Evolutionary conservation across 1,284 basidiomycete genomes (phyloP).

Genomic region (Rhodotorula sp.): DNA sequence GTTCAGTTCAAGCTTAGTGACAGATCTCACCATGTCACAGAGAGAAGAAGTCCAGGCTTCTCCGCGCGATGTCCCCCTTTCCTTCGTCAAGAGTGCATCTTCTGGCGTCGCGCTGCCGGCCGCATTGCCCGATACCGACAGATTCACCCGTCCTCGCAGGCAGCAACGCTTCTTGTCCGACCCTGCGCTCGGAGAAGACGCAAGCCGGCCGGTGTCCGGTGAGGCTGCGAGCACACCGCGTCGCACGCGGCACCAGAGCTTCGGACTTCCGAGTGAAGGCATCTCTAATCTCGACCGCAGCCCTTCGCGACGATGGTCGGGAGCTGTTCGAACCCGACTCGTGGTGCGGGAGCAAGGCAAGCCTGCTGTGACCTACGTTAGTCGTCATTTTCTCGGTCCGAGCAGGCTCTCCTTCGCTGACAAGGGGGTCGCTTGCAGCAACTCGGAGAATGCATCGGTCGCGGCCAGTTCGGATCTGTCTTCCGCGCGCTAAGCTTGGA

Average conservation of each 20-base stretch:
- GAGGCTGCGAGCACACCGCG: no score
- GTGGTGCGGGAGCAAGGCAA: constrained; percentile 78
- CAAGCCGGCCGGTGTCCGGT: no score
- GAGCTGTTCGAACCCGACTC: constrained; percentile 63
- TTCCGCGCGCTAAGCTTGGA: constrained; percentile 89
- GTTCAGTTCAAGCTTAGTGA: constrained; percentile 5
- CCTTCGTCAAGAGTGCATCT: neutral
- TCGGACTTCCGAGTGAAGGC: neutral
- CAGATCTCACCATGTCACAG: constrained; percentile 14
- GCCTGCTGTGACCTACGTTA: constrained; percentile 75
- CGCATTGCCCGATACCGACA: neutral
- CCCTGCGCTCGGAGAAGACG: constrained; percentile 10
- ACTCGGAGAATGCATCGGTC: constrained; percentile 92
- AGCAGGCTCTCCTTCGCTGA: constrained; percentile 13
- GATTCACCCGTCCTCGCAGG: constrained; percentile 10
- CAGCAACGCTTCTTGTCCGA: constrained; percentile 41
- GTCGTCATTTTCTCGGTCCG: constrained; percentile 47
- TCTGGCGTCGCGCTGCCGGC: neutral
- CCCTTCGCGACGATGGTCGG: neutral
- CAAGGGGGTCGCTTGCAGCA: constrained; percentile 58
- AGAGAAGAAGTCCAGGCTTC: constrained; percentile 11
- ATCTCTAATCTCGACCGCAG: no score
- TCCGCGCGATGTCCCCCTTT: neutral
- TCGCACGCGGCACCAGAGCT: constrained; percentile 21
- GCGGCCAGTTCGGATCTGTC: constrained; percentile 92